Evolutionary conservation across 164 flowering plant species (phyloP).

Genomic region (Stephania yunnanensis): DNA sequence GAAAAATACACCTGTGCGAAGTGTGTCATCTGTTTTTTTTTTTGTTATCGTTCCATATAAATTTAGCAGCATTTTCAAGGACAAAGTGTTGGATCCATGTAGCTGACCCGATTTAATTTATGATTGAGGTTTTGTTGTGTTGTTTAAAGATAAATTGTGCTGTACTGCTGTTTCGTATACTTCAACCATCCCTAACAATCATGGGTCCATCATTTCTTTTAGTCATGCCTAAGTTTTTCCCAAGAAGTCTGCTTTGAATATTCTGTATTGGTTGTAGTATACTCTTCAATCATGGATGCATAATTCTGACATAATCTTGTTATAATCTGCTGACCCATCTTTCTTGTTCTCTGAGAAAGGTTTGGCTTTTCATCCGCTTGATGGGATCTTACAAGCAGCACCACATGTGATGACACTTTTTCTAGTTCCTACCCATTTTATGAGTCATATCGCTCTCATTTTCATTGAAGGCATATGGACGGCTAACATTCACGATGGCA

Average conservation of each 20-base stretch:
- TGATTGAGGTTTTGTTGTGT: neutral
- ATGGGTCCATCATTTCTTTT: neutral
- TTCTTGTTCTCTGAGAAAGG: slow-evolving; percentile 31
- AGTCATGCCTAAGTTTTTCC: neutral
- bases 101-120: neutral
- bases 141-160: neutral
- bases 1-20: too few species aligned
- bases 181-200: neutral
- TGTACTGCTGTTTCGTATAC: neutral
- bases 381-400: slow-evolving; percentile 86
- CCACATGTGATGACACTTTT: slow-evolving; percentile 86
- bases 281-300: neutral
- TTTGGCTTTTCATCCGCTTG: slow-evolving; percentile 92
- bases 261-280: neutral
- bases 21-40: too few species aligned
- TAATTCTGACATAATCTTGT: neutral
- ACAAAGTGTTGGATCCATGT: neutral
- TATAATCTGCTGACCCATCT: neutral
- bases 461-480: slow-evolving; percentile 88
- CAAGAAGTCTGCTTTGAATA: neutral
- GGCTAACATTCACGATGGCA: slow-evolving; percentile 92
- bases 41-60: neutral
- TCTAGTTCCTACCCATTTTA: slow-evolving; percentile 71
- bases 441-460: slow-evolving; percentile 60
- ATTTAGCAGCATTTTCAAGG: neutral